Percentiles rank a stretch among this genome's conserved stretches.
Conservation (phyloP, 2,329 filamentous ascomycete species). For the Nigrospora sphaerica region DNA sequence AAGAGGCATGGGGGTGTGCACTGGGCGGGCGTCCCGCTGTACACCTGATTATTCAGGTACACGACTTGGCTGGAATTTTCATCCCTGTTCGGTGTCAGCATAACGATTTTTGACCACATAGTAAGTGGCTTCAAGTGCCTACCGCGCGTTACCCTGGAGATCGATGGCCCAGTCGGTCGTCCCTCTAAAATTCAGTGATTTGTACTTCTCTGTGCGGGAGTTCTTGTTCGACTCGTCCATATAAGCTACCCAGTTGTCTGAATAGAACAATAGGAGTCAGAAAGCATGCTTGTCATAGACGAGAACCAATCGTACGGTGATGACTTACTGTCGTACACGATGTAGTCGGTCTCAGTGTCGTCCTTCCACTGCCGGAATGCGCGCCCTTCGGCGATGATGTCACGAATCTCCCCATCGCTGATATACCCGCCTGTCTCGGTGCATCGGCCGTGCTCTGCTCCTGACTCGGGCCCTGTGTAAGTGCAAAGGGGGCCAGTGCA, state of each 20-base stretch:
- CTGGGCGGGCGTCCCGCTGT: too few relatives aligned
- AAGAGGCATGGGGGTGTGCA: neutral
- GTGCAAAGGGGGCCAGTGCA: constrained; percentile 23
- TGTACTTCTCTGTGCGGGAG: constrained; percentile 10
- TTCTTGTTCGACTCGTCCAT: constrained; percentile 13
- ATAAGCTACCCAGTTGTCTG: constrained; percentile 11
- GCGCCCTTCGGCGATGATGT: constrained; percentile 11
- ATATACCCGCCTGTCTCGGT: constrained; percentile 3
- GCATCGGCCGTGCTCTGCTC: neutral
- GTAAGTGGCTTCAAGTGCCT: neutral
- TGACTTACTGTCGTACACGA: neutral
- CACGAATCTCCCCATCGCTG: constrained; percentile 20
- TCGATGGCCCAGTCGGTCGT: constrained; percentile 26
- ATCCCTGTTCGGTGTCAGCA: neutral
- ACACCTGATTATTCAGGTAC: neutral
- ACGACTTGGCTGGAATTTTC: neutral
- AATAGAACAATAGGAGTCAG: constrained; percentile 11
- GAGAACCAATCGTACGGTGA: neutral
- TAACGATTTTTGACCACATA: neutral
- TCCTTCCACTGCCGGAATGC: neutral
- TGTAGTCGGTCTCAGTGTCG: neutral
- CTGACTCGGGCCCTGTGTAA: neutral
- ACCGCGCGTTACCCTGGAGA: constrained; percentile 8
- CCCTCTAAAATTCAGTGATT: constrained; percentile 17
- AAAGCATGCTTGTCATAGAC: constrained; percentile 6